Evolutionary conservation across 768 basidiomycete species (phyloP).

Genomic region (Leccinum ochraceum): DNA sequence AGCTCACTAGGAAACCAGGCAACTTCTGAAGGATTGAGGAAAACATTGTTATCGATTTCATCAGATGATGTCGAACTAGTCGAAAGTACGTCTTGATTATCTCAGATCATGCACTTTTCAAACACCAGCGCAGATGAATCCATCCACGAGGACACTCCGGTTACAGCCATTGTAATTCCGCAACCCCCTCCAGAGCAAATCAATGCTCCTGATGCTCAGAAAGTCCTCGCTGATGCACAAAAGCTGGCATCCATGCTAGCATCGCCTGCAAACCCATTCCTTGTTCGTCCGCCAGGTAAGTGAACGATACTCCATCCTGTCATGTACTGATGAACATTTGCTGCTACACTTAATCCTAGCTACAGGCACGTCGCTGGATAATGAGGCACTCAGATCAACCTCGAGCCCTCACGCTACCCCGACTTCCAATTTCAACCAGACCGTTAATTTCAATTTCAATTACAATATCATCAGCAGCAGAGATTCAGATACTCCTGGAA

Average conservation of each 20-base stretch:
- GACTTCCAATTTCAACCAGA: not conserved
- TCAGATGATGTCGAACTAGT: not conserved
- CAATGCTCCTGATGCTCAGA: not conserved
- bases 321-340: not conserved
- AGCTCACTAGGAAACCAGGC: not conserved
- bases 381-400: not conserved
- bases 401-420: not conserved
- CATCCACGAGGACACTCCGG: not conserved
- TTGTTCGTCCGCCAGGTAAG: too few species aligned
- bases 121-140: not conserved
- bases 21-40: conserved; percentile 10
- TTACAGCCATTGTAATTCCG: not conserved
- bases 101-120: not conserved
- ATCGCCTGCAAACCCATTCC: not conserved
- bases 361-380: not conserved
- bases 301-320: too few species aligned
- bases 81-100: not conserved
- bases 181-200: not conserved
- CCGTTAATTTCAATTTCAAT: not conserved
- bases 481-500: not conserved
- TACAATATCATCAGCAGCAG: not conserved
- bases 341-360: not conserved
- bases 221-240: not conserved
- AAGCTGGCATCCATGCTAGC: not conserved
- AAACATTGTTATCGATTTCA: not conserved